Conservation (phyloP, 2,329 filamentous ascomycete genomes). For the Coniochaeta prunicola region DNA sequence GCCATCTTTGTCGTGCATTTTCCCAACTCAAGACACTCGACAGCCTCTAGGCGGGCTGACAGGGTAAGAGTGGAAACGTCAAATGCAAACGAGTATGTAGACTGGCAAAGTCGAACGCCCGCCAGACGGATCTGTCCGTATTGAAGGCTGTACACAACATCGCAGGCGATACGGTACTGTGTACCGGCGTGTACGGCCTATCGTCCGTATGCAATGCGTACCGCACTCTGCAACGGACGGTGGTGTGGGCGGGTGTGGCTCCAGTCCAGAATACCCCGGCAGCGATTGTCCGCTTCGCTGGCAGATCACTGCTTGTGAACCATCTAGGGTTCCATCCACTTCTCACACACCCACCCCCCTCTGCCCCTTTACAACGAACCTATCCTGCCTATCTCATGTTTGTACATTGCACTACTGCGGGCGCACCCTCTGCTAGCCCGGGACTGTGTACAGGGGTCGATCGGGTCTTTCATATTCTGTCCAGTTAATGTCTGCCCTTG, state of each 20-base stretch:
- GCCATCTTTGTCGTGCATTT: background rate
- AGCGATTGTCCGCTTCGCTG: background rate
- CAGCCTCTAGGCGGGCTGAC: background rate
- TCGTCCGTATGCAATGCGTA: background rate
- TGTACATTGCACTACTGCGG: conserved; percentile 1
- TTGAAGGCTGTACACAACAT: background rate
- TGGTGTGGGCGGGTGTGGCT: conserved; percentile 1
- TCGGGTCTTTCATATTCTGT: background rate
- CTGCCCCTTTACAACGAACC: background rate
- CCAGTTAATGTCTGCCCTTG: background rate
- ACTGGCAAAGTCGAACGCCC: background rate
- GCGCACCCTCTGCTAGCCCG: background rate
- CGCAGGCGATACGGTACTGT: background rate
- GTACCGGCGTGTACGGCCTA: background rate
- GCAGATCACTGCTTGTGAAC: background rate
- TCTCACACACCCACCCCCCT: no score
- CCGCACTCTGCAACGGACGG: background rate
- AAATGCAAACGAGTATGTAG: background rate
- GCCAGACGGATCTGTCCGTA: background rate
- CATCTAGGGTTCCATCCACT: background rate
- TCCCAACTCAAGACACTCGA: background rate
- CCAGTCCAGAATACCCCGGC: background rate
- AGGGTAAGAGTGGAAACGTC: background rate
- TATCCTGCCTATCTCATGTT: background rate
- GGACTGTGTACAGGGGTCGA: background rate